Conservation (phyloP, 768 basidiomycete genomes). For the Suillus lakei region DNA sequence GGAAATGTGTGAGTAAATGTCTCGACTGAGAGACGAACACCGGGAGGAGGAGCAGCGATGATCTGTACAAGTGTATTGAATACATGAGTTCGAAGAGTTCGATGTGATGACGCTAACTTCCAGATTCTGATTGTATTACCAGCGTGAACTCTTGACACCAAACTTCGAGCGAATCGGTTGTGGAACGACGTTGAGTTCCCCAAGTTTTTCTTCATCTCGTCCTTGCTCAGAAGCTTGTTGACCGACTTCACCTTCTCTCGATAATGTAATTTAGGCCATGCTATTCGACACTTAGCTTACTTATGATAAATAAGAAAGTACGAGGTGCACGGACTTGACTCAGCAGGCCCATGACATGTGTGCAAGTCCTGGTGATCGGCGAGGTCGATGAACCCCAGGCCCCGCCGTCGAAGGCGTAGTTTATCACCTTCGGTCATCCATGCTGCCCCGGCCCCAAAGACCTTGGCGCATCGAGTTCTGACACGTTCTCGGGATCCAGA, state of each 20-base stretch:
- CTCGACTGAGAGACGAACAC: conserved; percentile 24
- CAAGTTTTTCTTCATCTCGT: conserved; percentile 43
- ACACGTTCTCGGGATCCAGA: conserved; percentile 17
- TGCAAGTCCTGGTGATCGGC: conserved; percentile 13
- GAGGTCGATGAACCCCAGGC: conserved; percentile 19
- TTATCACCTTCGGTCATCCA: conserved; percentile 26
- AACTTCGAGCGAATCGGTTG: conserved; percentile 43
- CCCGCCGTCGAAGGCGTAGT: conserved; percentile 16
- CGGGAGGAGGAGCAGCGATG: conserved; percentile 14
- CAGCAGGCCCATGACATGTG: not conserved
- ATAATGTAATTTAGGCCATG: conserved; percentile 20
- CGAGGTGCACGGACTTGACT: conserved; percentile 4
- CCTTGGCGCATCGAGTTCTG: conserved; percentile 23
- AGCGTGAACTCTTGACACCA: conserved; percentile 44
- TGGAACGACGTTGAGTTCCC: conserved; percentile 44
- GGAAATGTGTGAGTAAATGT: conserved; percentile 27
- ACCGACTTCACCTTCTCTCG: conserved; percentile 17
- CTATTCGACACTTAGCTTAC: conserved; percentile 46
- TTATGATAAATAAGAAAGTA: conserved; percentile 16
- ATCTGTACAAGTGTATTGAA: conserved; percentile 8
- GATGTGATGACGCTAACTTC: not conserved
- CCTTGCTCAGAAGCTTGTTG: conserved; percentile 4
- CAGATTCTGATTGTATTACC: conserved; percentile 36
- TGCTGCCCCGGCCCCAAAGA: conserved; percentile 16
- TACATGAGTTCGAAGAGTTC: not conserved